Percentiles rank a stretch among this genome's conserved stretches.
phyloP scores from a whole-genome alignment of 768 basidiomycete genomes.

The Cyclocybe cylindracea region DNA sequence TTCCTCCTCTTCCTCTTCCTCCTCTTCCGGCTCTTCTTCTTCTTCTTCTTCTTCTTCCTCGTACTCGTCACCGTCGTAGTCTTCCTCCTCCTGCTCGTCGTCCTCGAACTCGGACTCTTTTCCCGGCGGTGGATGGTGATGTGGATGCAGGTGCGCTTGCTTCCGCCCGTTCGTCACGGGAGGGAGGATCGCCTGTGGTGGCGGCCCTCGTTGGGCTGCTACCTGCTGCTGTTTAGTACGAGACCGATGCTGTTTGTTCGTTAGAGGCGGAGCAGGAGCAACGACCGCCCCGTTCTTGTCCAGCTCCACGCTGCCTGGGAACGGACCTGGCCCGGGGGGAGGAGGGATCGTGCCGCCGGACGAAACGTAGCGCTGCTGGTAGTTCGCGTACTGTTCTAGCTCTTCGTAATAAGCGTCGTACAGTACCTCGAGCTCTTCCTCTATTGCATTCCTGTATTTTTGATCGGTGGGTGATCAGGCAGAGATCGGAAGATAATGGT shows the following conservation, averaged over 20 bases:
- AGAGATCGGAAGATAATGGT: constrained; percentile 30
- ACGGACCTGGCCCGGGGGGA: constrained; percentile 95
- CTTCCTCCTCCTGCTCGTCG: constrained; percentile 50
- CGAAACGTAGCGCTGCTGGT: constrained; percentile 93
- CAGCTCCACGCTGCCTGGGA: constrained; percentile 96
- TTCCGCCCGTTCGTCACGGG: constrained; percentile 23
- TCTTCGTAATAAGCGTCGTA: constrained; percentile 99
- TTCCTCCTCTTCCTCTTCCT: constrained; percentile 60
- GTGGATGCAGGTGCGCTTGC: constrained; percentile 40
- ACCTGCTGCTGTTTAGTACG: constrained; percentile 22
- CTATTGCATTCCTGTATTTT: constrained; percentile 83
- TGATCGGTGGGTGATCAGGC: constrained; percentile 28
- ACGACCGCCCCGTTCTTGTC: constrained; percentile 79
- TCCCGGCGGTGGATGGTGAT: constrained; percentile 45
- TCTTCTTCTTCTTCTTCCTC: constrained; percentile 43
- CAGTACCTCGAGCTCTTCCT: constrained; percentile 99
- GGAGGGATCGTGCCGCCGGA: constrained; percentile 89
- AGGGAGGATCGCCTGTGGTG: constrained; percentile 12
- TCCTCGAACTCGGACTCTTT: constrained; percentile 73
- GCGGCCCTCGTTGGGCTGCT: constrained; percentile 16
- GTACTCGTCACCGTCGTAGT: constrained; percentile 40
- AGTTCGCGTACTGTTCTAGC: constrained; percentile 98
- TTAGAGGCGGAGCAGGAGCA: constrained; percentile 20
- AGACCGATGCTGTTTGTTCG: constrained; percentile 18
- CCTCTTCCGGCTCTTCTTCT: constrained; percentile 49